Evolutionary conservation across 2,329 filamentous ascomycete species (phyloP), one percentile per base, ranked within the genome.

Genomic region (Ascomycota sp.): DNA sequence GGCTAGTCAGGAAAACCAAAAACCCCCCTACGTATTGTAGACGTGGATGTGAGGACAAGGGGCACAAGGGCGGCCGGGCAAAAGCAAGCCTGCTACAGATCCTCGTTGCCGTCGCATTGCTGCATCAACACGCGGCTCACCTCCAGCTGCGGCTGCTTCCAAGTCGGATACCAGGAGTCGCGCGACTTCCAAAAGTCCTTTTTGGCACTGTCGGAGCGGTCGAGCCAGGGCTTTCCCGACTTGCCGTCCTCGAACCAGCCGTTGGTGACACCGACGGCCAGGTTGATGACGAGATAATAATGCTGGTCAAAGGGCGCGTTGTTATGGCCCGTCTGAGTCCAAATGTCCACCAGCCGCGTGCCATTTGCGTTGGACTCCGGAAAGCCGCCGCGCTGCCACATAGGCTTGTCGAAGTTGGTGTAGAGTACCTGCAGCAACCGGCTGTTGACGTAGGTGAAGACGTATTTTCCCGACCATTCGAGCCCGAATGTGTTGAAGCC

Each of bases 401-500:
- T 65, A 8, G 68, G 61, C 41, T 66, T 46, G 40, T 75, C 57
- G 43, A 83, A 83, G 49, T 74, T 78, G 40, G 68, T 74, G 57
- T 83, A 91, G 36, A 82, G 63, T 30, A 86, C 78, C 48, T 86
- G 79, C 20, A 83, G 59, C 13, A 91, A 66, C 9, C 77, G 73
- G 27, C 68, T 75, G 60, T 89, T 76, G 56, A 91, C 64, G 47
- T 83, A 91, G 17, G 78, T 85, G 57, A 86, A 91, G 35, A 89
- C 57, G 50, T 91, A 89, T 51, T 85, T 86, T 41, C 86, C 67
- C 30, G 71, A 82, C 81, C 81, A 91, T 52, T 91, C 81, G 3
- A 91, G 51, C 10, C 81, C 81, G 43, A 73, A 91, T 0, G 67
- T 81, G 56, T 91, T 78, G 56, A 72, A 81, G 17, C 54, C 65